These are phyloP conservation scores for Phytophthora sojae DNA, from an alignment of 352 stramenopile species.

Conservation along the genomic window DNA sequence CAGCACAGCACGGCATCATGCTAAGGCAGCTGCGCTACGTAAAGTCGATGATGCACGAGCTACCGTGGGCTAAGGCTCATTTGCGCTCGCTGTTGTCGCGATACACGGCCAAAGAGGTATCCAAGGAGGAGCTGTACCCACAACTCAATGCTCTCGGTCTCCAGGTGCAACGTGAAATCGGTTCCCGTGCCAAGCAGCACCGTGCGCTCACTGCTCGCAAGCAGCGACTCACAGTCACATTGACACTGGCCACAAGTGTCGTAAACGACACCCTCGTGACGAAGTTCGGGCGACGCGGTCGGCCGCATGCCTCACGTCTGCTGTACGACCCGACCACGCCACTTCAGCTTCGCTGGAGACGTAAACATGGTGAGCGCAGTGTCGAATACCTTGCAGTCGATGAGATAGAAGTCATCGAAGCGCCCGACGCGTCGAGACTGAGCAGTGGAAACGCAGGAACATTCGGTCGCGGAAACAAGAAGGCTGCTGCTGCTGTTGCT, in stretches of 20 bases:
- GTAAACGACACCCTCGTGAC: slow-evolving; percentile 74
- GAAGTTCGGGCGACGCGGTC: slow-evolving; percentile 78
- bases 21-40: slow-evolving; percentile 84
- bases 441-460: slow-evolving; percentile 7
- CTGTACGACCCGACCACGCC: slow-evolving; percentile 73
- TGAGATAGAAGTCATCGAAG: slow-evolving; percentile 53
- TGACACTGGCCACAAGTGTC: slow-evolving; percentile 66
- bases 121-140: slow-evolving; percentile 81
- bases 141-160: slow-evolving; percentile 75
- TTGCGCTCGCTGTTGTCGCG: slow-evolving; percentile 65
- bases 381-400: slow-evolving; percentile 66
- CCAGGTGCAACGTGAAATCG: slow-evolving; percentile 74
- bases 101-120: slow-evolving; percentile 79
- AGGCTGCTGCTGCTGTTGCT: slow-evolving; percentile 46
- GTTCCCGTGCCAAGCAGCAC: slow-evolving; percentile 50
- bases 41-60: slow-evolving; percentile 83
- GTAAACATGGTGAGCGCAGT: slow-evolving; percentile 81
- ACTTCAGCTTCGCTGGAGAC: slow-evolving; percentile 75
- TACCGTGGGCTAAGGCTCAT: slow-evolving; percentile 84
- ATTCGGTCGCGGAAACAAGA: slow-evolving; percentile 55
- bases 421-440: slow-evolving; percentile 14
- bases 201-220: slow-evolving; percentile 59
- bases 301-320: slow-evolving; percentile 76
- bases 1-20: slow-evolving; percentile 84
- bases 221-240: slow-evolving; percentile 64